Conservation (phyloP, 2,329 filamentous ascomycete genomes). For the Aspergillus texensis region DNA sequence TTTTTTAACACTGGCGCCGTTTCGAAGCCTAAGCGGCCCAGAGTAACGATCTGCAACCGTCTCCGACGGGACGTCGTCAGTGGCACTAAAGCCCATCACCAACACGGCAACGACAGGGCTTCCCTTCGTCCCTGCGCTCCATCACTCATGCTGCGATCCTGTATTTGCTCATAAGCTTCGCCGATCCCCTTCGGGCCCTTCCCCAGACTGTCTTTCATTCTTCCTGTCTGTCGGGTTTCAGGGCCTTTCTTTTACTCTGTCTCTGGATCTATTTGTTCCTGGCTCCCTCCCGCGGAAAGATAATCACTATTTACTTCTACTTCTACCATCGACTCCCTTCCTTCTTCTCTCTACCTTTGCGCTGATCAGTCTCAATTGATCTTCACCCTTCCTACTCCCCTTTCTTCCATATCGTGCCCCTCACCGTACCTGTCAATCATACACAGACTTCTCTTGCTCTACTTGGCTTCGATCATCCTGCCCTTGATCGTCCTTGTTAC, state of each 20-base stretch:
- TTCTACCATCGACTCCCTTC: constrained; percentile 5
- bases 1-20: constrained; percentile 28
- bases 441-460: background rate
- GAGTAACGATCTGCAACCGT: constrained; percentile 43
- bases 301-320: constrained; percentile 17
- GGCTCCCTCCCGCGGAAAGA: constrained; percentile 2
- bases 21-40: constrained; percentile 31
- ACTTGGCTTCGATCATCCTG: constrained; percentile 12
- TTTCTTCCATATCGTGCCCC: constrained; percentile 6
- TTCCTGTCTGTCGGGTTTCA: constrained; percentile 22
- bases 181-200: constrained; percentile 43
- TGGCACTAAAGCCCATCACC: constrained; percentile 36
- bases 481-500: constrained; percentile 16
- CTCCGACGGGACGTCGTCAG: constrained; percentile 45
- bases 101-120: constrained; percentile 30
- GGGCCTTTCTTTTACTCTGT: constrained; percentile 15
- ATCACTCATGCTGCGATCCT: constrained; percentile 35
- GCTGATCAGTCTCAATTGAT: constrained; percentile 11
- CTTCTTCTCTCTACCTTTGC: background rate
- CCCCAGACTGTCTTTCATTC: constrained; percentile 39
- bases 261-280: constrained; percentile 18
- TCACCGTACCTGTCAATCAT: constrained; percentile 4
- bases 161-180: constrained; percentile 48
- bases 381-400: constrained; percentile 7
- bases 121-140: constrained; percentile 30